These are phyloP conservation scores for Penicillium salamii DNA, from an alignment of 495 filamentous ascomycete genomes.

Conservation along the genomic window DNA sequence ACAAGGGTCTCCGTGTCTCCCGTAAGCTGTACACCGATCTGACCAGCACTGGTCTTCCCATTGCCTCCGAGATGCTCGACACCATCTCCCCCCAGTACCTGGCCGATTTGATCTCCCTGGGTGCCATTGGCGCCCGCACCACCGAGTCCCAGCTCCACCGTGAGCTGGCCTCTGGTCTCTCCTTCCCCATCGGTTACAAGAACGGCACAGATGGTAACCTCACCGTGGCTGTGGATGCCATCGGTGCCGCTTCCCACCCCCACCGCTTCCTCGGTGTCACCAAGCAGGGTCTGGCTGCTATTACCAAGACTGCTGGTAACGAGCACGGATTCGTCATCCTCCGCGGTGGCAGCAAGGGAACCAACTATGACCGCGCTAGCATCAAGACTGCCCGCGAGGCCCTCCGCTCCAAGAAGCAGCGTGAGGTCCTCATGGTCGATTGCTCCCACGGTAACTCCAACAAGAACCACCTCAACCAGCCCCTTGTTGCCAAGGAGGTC, in stretches of 20 bases:
- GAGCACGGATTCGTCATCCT: slow-evolving; percentile 97
- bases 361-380: slow-evolving; percentile 87
- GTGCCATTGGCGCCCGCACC: slow-evolving; percentile 94
- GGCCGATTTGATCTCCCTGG: slow-evolving; percentile 90
- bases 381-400: slow-evolving; percentile 76
- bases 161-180: slow-evolving; percentile 93
- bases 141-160: slow-evolving; percentile 95
- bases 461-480: slow-evolving; percentile 80
- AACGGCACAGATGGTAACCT: slow-evolving; percentile 97
- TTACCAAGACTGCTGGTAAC: slow-evolving; percentile 88
- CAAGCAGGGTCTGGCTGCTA: slow-evolving; percentile 95
- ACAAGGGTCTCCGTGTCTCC: slow-evolving; percentile 91
- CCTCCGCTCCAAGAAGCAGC: slow-evolving; percentile 79
- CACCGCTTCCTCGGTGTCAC: slow-evolving; percentile 99
- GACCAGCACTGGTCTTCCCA: slow-evolving; percentile 81
- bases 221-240: slow-evolving; percentile 92
- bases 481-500: slow-evolving; percentile 79
- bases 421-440: slow-evolving; percentile 92
- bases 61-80: slow-evolving; percentile 96
- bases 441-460: slow-evolving; percentile 83
- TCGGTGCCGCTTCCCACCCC: slow-evolving; percentile 83
- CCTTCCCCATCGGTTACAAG: slow-evolving; percentile 98
- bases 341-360: slow-evolving; percentile 86
- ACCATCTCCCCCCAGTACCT: slow-evolving; percentile 97
- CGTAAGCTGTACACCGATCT: slow-evolving; percentile 88